These are phyloP conservation scores for Penicillium sclerotiorum DNA, from an alignment of 2,329 filamentous ascomycete species.

Conservation along the genomic window DNA sequence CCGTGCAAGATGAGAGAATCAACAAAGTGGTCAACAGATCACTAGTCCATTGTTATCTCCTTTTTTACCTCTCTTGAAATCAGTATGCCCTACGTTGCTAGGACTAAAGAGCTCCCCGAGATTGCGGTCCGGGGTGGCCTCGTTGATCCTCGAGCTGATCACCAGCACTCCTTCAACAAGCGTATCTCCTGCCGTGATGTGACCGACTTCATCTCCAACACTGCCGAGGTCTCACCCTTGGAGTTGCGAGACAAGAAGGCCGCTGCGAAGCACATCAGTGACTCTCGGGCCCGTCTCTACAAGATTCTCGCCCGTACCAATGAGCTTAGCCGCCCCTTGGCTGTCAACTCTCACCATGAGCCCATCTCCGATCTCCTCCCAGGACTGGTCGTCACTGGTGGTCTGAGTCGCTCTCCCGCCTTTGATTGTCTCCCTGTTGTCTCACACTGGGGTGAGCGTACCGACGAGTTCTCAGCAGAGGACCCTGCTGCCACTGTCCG, in stretches of 20 bases:
- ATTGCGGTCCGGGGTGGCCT: constrained; percentile 10
- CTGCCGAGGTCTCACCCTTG: constrained; percentile 7
- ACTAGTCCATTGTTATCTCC: background rate
- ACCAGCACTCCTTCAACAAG: constrained; percentile 13
- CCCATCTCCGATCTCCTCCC: constrained; percentile 16
- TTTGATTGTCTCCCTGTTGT: constrained; percentile 14
- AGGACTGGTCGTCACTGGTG: constrained; percentile 11
- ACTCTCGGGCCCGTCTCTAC: constrained; percentile 10
- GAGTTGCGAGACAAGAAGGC: constrained; percentile 10
- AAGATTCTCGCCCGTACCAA: constrained; percentile 12
- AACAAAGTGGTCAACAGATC: constrained; percentile 2
- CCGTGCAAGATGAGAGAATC: background rate
- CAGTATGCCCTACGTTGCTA: constrained; percentile 14
- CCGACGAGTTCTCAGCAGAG: constrained; percentile 10
- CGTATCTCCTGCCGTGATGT: constrained; percentile 15
- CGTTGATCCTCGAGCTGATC: constrained; percentile 16
- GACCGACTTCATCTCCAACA: constrained; percentile 17
- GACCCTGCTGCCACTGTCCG: constrained; percentile 13
- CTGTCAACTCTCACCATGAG: constrained; percentile 1
- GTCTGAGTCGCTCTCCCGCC: constrained; percentile 17
- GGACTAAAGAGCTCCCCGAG: constrained; percentile 12
- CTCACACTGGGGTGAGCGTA: constrained; percentile 16
- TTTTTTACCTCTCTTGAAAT: background rate
- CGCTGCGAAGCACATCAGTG: constrained; percentile 6
- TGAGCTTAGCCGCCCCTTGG: constrained; percentile 7